phyloP scores from a whole-genome alignment of 2,329 filamentous ascomycete genomes.

The Arthrobotrys sinensis region DNA sequence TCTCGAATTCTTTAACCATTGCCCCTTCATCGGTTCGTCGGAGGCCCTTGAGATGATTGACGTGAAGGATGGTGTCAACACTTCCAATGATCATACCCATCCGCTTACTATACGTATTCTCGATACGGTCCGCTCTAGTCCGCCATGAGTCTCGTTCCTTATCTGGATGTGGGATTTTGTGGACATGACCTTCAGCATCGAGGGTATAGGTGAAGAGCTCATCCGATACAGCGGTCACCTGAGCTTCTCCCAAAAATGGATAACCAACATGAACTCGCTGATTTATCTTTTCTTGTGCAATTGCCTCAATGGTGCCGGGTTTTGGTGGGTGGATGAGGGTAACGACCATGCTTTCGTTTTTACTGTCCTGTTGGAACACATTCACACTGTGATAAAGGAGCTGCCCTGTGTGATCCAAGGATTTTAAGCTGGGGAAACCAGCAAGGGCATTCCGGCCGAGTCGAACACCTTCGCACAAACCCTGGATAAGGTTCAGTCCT shows the following conservation, averaged over 20 bases:
- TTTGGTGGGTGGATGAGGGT: conserved; percentile 74
- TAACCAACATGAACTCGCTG: conserved; percentile 74
- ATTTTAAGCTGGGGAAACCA: conserved; percentile 92
- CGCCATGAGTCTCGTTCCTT: conserved; percentile 86
- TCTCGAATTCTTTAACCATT: conserved; percentile 91
- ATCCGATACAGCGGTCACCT: conserved; percentile 89
- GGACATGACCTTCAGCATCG: conserved; percentile 75
- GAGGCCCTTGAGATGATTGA: conserved; percentile 93
- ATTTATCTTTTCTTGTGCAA: conserved; percentile 33
- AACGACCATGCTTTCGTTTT: conserved; percentile 95
- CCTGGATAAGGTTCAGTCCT: conserved; percentile 86
- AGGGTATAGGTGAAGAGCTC: conserved; percentile 91
- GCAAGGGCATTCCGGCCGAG: conserved; percentile 87
- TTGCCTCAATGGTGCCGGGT: conserved; percentile 29
- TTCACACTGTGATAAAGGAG: conserved; percentile 91
- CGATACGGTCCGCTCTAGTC: conserved; percentile 86
- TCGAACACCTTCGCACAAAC: conserved; percentile 86
- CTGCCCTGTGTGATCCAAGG: conserved; percentile 83
- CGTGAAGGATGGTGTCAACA: conserved; percentile 90
- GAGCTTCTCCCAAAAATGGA: conserved; percentile 94
- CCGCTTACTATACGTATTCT: conserved; percentile 89
- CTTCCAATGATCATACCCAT: conserved; percentile 88
- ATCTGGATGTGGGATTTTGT: conserved; percentile 79
- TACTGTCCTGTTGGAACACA: conserved; percentile 95
- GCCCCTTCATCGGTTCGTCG: conserved; percentile 91